Evolutionary conservation across 2,329 filamentous ascomycete species (phyloP), one percentile per base, ranked within the genome.

Genomic region (Helotiales sp.): DNA sequence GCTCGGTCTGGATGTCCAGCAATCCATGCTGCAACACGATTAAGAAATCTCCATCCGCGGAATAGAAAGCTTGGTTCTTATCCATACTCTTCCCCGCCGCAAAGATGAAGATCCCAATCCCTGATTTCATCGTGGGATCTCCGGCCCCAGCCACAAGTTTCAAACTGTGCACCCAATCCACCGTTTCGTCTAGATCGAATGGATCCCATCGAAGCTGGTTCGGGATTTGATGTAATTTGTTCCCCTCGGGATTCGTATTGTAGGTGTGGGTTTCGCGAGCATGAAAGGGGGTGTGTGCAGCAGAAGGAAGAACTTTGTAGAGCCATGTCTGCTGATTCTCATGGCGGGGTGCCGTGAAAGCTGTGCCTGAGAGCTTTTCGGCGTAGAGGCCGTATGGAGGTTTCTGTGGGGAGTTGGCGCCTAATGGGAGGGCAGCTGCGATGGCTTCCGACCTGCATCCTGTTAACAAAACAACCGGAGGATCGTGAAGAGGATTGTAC

Each of bases 61-160:
- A 93, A 78, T 93, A 96, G 72, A 93, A 96, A 0, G 90, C 90
- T 50, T 87, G 79, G 36, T 83, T 82, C n/a, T 79, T 75, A 49
- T 79, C 79, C 92, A 96, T 96, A 69, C 87, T 85, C 71, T 83
- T 87, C 19, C 89, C 90, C 0, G 88, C 90, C 1, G 89, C 87
- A 69, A 90, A 96, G 56, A 95, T 84, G 72, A 89, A 87, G 59
- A 95, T 91, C 22, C 89, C 91, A 40, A 96, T 67, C 0, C 92
- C 92, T 17, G 83, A 79, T 75, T 96, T 96, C 72, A 88, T 81
- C 0, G 87, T 88, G 0, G 90, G 86, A 66, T 95, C 89, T 15
- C 92, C 92, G 0, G 90, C 85, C 3, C 90, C 90, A 1, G 89
- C 90, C 10, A 96, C 79, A 19, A 93, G 79, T 59, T 88, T 68